Evolutionary conservation across 805 yeast genomes (phyloP), one percentile per base, ranked within the genome.

Genomic region (Metschnikowia peoriensis): DNA sequence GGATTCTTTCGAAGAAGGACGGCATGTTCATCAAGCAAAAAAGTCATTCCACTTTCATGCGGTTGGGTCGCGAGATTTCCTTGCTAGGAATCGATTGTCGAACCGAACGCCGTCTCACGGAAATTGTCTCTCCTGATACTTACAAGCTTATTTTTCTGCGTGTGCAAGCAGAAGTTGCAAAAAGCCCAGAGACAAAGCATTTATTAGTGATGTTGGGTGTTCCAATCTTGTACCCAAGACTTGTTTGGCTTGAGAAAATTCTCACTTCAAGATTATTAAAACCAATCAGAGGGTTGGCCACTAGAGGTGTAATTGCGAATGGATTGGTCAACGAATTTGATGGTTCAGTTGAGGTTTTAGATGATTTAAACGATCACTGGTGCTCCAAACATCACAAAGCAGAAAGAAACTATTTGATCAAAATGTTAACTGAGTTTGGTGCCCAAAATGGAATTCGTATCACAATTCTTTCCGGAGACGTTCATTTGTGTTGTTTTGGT

Each of bases 291-390:
- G 77, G 67, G 37, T 58, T 77, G 57, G 82, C 93, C 2, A 75
- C 80, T 50, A 79, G 78, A 52, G 90, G 91, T 2, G 49, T 69
- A 28, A 69, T 88, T 40, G 80, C 84, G 46, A 77, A 79, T 53
- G 96, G 96, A 0, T 69, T 93, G 35, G 90, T 90, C 28, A 93
- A 94, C 65, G 94, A 89, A 60, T 93, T 92, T 63, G 97, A 92
- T 66, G 97, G 97, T 1, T 83, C 87, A 40, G 84, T 93, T 6
- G 98, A 93, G 70, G 82, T 93, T 14, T 77, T 94, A 59, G 98
- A 94, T 65, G 98, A 93, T 67, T 76, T 94, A 68, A 86, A 91
- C 64, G 99, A 93, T 66, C 98, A 93, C 71, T 93, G 99, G 99
- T 91, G 97, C 67, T 86, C 97, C 4, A 78, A 78, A 53, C 81